Evolutionary conservation across 768 basidiomycete species (phyloP).

Genomic region (Mycena olivaceomarginata): DNA sequence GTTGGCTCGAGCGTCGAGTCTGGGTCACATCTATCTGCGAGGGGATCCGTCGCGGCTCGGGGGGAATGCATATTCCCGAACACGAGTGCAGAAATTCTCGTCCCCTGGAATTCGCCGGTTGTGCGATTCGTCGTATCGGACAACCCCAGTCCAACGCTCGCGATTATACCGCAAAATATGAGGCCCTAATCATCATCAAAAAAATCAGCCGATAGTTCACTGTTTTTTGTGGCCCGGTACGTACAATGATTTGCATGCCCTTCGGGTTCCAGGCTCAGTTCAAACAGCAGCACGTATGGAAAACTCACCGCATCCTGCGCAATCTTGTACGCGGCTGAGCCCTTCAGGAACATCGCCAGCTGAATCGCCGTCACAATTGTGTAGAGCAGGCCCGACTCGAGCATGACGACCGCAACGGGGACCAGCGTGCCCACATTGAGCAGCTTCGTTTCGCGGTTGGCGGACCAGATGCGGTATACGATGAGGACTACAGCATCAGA

Average conservation of each 20-base stretch:
- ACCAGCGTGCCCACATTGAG: slow-evolving; percentile 23
- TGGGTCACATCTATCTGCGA: neutral
- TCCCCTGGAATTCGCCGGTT: neutral
- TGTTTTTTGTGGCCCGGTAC: neutral
- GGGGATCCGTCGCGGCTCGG: neutral
- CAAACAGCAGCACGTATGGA: neutral
- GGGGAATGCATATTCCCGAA: neutral
- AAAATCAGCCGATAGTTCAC: neutral
- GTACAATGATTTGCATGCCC: slow-evolving; percentile 13
- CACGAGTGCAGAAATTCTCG: neutral
- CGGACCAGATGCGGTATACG: slow-evolving; percentile 41
- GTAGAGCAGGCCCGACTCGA: slow-evolving; percentile 47
- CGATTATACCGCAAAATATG: slow-evolving; percentile 55
- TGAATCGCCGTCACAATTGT: slow-evolving; percentile 27
- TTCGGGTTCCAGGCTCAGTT: neutral
- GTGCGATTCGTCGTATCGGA: neutral
- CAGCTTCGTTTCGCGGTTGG: slow-evolving; percentile 20
- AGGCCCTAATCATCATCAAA: slow-evolving; percentile 41
- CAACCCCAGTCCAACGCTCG: slow-evolving; percentile 49
- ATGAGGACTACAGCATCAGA: slow-evolving; percentile 28
- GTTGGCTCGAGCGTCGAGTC: neutral
- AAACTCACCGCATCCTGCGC: slow-evolving; percentile 43
- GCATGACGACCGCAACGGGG: slow-evolving; percentile 38
- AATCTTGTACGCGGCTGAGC: slow-evolving; percentile 41
- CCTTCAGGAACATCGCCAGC: slow-evolving; percentile 34